Evolutionary conservation across 2,329 filamentous ascomycete genomes (phyloP).

Genomic region (Beauveria varroae): DNA sequence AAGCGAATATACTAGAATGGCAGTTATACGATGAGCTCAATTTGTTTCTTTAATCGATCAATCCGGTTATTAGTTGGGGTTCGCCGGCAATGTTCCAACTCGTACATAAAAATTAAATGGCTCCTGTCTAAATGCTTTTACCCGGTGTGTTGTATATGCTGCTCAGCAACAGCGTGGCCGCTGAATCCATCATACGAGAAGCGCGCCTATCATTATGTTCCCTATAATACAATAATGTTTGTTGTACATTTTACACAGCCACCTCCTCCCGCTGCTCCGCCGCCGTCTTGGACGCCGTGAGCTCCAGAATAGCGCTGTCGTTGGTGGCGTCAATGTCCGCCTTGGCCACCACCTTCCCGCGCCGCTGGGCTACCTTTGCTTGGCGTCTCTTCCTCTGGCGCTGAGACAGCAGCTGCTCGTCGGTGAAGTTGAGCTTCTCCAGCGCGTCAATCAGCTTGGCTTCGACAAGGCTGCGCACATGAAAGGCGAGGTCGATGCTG

Average conservation of each 20-base stretch:
- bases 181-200: background rate
- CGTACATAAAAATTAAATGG: background rate
- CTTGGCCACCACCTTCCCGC: background rate
- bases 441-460: slow-evolving; percentile 51
- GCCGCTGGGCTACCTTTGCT: slow-evolving; percentile 11
- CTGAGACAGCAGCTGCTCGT: slow-evolving; percentile 23
- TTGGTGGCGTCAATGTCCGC: background rate
- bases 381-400: slow-evolving; percentile 18
- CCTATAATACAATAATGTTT: background rate
- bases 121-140: background rate
- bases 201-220: background rate
- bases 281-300: background rate
- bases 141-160: background rate
- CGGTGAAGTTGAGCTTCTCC: slow-evolving; percentile 43
- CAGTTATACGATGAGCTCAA: background rate
- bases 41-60: too few relatives aligned
- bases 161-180: background rate
- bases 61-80: too few relatives aligned
- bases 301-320: background rate
- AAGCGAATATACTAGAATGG: background rate
- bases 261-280: background rate
- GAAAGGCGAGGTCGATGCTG: slow-evolving; percentile 66
- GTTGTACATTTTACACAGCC: background rate
- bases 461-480: slow-evolving; percentile 73
- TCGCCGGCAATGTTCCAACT: too few relatives aligned